phyloP scores from a whole-genome alignment of 768 basidiomycete genomes.

The Tylopilus sp. region DNA sequence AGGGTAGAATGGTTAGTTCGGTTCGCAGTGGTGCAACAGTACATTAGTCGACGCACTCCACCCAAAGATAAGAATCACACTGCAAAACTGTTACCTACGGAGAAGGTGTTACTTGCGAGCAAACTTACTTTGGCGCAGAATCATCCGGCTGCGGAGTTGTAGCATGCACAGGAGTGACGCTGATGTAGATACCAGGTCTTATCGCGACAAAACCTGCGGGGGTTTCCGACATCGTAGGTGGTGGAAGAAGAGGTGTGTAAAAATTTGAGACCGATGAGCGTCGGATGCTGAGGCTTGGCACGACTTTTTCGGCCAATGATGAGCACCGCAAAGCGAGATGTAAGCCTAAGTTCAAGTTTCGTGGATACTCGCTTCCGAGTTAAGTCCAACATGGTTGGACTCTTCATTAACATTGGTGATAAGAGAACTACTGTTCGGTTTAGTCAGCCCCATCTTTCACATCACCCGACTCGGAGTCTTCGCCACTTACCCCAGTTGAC shows the following conservation, averaged over 20 bases:
- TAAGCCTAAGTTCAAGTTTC: too few relatives aligned
- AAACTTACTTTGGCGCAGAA: conserved; percentile 21
- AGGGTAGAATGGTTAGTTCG: background rate
- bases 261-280: background rate
- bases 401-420: too few relatives aligned
- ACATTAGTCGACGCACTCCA: conserved; percentile 20
- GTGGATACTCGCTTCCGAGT: too few relatives aligned
- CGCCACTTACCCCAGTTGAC: too few relatives aligned
- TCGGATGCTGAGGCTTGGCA: background rate
- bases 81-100: background rate
- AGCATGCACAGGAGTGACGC: background rate
- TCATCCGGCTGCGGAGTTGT: background rate
- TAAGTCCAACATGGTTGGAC: too few relatives aligned
- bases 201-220: conserved; percentile 3
- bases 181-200: background rate
- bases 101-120: background rate
- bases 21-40: background rate
- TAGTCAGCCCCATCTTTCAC: too few relatives aligned
- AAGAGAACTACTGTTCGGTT: too few relatives aligned
- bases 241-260: background rate
- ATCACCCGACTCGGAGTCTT: too few relatives aligned
- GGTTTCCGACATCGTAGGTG: background rate
- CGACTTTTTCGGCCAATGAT: background rate
- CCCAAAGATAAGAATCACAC: conserved; percentile 29
- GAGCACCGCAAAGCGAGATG: too few relatives aligned